Percentiles rank a stretch among this genome's conserved stretches.
phyloP scores from a whole-genome alignment of 2,329 filamentous ascomycete genomes.

The Cyanodermella asteris region DNA sequence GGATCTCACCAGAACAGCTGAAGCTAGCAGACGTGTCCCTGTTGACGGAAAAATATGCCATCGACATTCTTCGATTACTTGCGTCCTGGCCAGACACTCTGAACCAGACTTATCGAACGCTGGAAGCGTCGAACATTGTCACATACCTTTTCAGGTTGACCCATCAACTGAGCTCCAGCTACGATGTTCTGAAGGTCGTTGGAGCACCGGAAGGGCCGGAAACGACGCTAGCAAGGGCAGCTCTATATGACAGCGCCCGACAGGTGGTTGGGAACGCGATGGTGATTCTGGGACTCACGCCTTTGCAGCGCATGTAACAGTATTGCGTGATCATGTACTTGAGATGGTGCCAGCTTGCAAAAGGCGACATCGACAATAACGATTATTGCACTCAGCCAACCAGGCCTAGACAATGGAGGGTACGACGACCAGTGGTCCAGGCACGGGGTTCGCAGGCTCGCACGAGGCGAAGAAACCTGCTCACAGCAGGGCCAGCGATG shows the following conservation, averaged over 20 bases:
- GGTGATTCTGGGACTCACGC: conserved; percentile 54
- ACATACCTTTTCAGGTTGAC: conserved; percentile 74
- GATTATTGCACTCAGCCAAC: too few relatives aligned
- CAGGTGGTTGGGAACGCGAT: conserved; percentile 67
- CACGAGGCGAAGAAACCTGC: too few relatives aligned
- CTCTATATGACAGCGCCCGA: conserved; percentile 54
- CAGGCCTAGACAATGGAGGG: too few relatives aligned
- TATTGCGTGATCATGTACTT: too few relatives aligned
- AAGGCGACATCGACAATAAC: too few relatives aligned
- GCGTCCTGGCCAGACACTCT: conserved; percentile 71
- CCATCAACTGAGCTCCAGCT: conserved; percentile 56
- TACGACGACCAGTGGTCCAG: too few relatives aligned
- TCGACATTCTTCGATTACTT: conserved; percentile 53
- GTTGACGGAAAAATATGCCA: conserved; percentile 48
- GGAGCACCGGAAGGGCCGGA: conserved; percentile 53
- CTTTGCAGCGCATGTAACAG: conserved; percentile 56
- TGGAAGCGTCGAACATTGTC: conserved; percentile 48
- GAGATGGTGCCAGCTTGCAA: too few relatives aligned
- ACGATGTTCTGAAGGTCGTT: conserved; percentile 65
- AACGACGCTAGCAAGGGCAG: conserved; percentile 49
- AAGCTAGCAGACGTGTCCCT: conserved; percentile 42
- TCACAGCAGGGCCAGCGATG: too few relatives aligned
- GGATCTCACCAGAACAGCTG: conserved; percentile 34
- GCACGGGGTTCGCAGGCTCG: too few relatives aligned
- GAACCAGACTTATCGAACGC: conserved; percentile 61